These are phyloP conservation scores for Pilaira anomala DNA, from an alignment of 192 early-diverging fungal species.

Conservation along the genomic window DNA sequence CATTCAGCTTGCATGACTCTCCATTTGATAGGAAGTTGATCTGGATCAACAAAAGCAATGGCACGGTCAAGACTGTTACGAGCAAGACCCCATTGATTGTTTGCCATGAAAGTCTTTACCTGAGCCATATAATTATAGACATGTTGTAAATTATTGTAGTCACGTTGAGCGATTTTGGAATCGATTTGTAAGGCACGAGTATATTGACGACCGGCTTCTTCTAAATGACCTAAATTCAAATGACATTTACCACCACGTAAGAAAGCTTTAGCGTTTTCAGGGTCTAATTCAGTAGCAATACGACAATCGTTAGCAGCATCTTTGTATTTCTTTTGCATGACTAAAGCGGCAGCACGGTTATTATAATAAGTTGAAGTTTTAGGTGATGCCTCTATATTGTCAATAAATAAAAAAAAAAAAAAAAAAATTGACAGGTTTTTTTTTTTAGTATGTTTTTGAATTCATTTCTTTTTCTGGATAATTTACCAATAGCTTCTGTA, in stretches of 20 bases:
- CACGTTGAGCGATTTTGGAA: conserved; percentile 35
- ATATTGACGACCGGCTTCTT: conserved; percentile 53
- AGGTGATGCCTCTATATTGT: conserved; percentile 49
- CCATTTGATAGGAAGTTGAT: conserved; percentile 58
- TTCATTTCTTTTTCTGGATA: background rate
- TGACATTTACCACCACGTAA: conserved; percentile 72
- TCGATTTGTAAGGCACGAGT: conserved; percentile 40
- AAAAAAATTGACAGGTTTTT: background rate
- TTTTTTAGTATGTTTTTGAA: background rate
- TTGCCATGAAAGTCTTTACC: conserved; percentile 40
- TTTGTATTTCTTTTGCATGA: conserved; percentile 61
- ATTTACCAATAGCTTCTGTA: conserved; percentile 63
- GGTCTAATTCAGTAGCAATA: conserved; percentile 56
- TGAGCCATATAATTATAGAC: conserved; percentile 47
- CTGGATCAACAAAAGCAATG: conserved; percentile 32
- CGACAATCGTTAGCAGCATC: conserved; percentile 65
- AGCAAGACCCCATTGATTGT: conserved; percentile 46
- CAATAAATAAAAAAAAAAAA: too few relatives aligned
- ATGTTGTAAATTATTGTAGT: conserved; percentile 40
- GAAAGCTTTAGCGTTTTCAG: conserved; percentile 59
- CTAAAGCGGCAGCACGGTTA: conserved; percentile 78
- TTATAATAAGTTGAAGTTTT: conserved; percentile 61
- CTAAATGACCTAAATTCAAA: conserved; percentile 64
- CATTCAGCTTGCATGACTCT: conserved; percentile 61
- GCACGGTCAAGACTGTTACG: conserved; percentile 46